These are phyloP conservation scores for Yamadazyma nakazawae DNA, from an alignment of 805 yeast genomes.

Conservation along the genomic window DNA sequence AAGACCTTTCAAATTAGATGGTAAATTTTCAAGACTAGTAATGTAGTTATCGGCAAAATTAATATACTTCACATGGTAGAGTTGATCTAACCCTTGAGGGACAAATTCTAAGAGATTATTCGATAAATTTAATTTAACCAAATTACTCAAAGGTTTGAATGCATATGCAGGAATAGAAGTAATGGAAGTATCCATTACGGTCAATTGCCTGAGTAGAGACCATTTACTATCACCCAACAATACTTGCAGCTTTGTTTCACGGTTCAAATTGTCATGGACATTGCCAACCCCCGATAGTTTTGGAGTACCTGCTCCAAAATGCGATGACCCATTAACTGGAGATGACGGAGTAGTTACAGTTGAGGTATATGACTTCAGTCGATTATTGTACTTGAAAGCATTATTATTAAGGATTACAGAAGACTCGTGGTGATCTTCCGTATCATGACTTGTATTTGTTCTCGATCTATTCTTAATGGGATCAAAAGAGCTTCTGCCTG, in stretches of 20 bases:
- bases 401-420: constrained; percentile 15
- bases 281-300: constrained; percentile 14
- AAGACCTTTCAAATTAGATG: constrained; percentile 31
- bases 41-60: constrained; percentile 43
- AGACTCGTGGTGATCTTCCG: constrained; percentile 6
- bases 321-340: background rate
- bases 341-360: constrained; percentile 3
- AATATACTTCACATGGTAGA: constrained; percentile 45
- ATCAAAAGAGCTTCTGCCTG: constrained; percentile 26
- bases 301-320: constrained; percentile 26
- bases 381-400: constrained; percentile 21
- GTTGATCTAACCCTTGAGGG: constrained; percentile 52
- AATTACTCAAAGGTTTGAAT: constrained; percentile 37
- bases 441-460: constrained; percentile 6
- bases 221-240: constrained; percentile 31
- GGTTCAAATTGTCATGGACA: constrained; percentile 5
- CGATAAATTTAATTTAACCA: constrained; percentile 53
- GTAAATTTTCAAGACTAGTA: constrained; percentile 31
- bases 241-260: constrained; percentile 15
- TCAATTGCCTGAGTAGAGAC: constrained; percentile 40
- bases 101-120: constrained; percentile 47
- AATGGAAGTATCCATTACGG: constrained; percentile 39
- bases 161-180: constrained; percentile 30
- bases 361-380: constrained; percentile 24
- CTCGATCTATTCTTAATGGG: constrained; percentile 11